phyloP scores from a whole-genome alignment of 805 yeast genomes.

The Ogataea populi-albae region DNA sequence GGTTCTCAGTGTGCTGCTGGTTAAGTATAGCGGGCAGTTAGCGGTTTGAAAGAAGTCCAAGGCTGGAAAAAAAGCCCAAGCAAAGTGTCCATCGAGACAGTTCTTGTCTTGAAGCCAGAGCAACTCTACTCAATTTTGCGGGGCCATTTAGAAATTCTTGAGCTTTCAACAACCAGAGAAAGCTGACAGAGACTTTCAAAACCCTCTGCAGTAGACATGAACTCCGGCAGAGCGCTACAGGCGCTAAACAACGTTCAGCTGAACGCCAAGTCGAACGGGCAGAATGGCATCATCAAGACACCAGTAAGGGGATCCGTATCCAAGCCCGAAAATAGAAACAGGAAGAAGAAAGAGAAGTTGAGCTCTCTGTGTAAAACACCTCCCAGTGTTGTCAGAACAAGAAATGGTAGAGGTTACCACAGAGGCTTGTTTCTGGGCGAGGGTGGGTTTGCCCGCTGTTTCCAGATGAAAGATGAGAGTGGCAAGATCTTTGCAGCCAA shows the following conservation, averaged over 20 bases:
- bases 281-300: conserved; percentile 30
- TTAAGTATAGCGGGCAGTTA: too few relatives aligned
- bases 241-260: conserved; percentile 53
- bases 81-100: too few relatives aligned
- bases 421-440: conserved; percentile 92
- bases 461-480: conserved; percentile 87
- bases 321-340: conserved; percentile 33
- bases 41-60: too few relatives aligned
- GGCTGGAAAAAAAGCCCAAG: too few relatives aligned
- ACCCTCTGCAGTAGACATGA: too few relatives aligned
- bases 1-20: too few relatives aligned
- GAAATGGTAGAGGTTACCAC: conserved; percentile 83
- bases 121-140: too few relatives aligned
- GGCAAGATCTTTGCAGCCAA: conserved; percentile 93
- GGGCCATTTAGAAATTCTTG: too few relatives aligned
- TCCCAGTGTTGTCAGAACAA: conserved; percentile 85
- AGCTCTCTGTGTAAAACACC: conserved; percentile 95
- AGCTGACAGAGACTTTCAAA: too few relatives aligned
- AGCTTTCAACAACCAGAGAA: too few relatives aligned
- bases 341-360: conserved; percentile 83
- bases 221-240: conserved; percentile 44
- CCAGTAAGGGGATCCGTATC: conserved; percentile 40
- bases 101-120: too few relatives aligned
- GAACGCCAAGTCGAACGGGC: conserved; percentile 40
- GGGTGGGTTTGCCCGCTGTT: conserved; percentile 99